Base-by-base conservation (phyloP, 202 grass and related monocot genomes). In the Setaria italica region DNA sequence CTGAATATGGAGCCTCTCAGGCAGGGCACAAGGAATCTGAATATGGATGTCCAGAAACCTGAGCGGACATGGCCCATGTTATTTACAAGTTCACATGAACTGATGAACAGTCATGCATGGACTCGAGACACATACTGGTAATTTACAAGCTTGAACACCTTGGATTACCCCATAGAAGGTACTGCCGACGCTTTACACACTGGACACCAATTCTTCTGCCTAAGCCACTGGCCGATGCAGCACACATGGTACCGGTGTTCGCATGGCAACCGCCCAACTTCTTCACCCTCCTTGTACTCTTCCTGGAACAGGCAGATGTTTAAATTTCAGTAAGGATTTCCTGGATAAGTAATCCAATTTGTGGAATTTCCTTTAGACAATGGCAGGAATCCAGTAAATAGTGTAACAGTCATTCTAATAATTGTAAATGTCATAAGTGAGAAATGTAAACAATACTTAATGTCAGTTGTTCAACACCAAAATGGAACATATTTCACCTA, bases 131-230 rank as follows among this genome's bases (percentile, higher is more conserved):
- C 13, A 57, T 51, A 55, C 33, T 37, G 51, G 21, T 12, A 3
- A 42, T 60, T 74, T 62, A 71, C 78, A 85, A 16, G 72, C 59
- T 64, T 51, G 20, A 59, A 51, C 46, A 79, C 79, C 37, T 54
- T n/a, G 49, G 42, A 55, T 77, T 60, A 65, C 11, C 64, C 70
- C 49, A 14, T 37, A 13, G 71, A 88, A 62, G 67, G 67, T 59
- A 76, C 19, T 11, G 87, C 91, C 3, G 90, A 90, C 11, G 88
- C 80, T 76, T 92, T 92, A 47, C 91, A 97, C 19, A 97, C 68
- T 9, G 91, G 94, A 53, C 94, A 94, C 91, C 91, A 97, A 71
- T 92, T 97, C 85, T 94, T 97, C 83, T 85, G 80, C 76, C 82
- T 37, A 58, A 94, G 85, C 94, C 94, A 97, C 54, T 89, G 87